Conservation (phyloP, 1,284 basidiomycete genomes). For the Sparassis latifolia region DNA sequence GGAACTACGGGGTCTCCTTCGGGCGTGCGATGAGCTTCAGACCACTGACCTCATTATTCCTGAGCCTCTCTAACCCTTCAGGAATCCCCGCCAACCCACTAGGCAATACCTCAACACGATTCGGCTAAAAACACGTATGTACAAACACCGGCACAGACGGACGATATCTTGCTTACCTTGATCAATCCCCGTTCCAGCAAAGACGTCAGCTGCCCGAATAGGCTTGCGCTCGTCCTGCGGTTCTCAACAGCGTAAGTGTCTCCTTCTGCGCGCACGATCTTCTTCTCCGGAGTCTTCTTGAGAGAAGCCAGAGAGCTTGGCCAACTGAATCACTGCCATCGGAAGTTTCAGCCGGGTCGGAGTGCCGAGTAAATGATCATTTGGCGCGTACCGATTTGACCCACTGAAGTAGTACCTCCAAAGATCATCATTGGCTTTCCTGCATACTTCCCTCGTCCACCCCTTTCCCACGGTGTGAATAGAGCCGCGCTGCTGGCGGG, state of each 20-base stretch:
- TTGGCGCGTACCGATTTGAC: slow-evolving; percentile 19
- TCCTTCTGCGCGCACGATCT: slow-evolving; percentile 6
- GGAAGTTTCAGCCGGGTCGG: background rate
- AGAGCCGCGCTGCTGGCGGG: slow-evolving; percentile 8
- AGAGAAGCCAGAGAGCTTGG: slow-evolving; percentile 28
- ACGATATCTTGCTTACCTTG: slow-evolving; percentile 6
- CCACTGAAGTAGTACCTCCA: slow-evolving; percentile 29
- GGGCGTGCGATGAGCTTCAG: slow-evolving; percentile 45
- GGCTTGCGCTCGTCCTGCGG: slow-evolving; percentile 3
- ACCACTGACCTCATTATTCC: slow-evolving; percentile 36
- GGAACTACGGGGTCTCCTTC: slow-evolving; percentile 29
- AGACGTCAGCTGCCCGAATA: slow-evolving; percentile 10
- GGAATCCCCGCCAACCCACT: slow-evolving; percentile 39
- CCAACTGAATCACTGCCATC: slow-evolving; percentile 24
- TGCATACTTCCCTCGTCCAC: slow-evolving; percentile 23
- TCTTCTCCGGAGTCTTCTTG: slow-evolving; percentile 12
- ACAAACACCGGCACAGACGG: background rate
- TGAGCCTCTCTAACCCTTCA: slow-evolving; percentile 35
- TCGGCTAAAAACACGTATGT: slow-evolving; percentile 11
- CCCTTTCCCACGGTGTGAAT: slow-evolving; percentile 15
- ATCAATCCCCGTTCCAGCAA: slow-evolving; percentile 10
- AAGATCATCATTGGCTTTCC: slow-evolving; percentile 27
- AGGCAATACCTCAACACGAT: slow-evolving; percentile 34
- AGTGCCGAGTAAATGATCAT: background rate
- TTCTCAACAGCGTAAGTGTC: slow-evolving; percentile 6